Evolutionary conservation across 177 flowering plant genomes (phyloP).

Genomic region (Vitis hybrid): DNA sequence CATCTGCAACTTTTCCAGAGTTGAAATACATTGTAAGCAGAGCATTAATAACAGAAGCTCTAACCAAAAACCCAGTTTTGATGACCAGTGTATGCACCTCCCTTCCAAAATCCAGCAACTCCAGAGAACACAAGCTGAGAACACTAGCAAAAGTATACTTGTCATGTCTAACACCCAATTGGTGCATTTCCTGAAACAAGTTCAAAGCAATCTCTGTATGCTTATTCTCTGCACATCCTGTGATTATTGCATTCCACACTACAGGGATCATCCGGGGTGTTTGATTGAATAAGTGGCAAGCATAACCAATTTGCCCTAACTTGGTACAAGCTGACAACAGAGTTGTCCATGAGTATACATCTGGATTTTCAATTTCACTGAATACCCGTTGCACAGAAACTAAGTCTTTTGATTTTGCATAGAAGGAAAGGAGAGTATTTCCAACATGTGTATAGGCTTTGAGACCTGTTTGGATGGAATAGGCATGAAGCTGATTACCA

Average conservation of each 20-base stretch:
- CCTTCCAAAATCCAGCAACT: constrained; percentile 38
- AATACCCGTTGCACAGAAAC: constrained; percentile 42
- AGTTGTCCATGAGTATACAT: constrained; percentile 65
- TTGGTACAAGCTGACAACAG: constrained; percentile 49
- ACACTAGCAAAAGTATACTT: constrained; percentile 54
- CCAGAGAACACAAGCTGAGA: constrained; percentile 43
- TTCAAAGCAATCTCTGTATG: constrained; percentile 28
- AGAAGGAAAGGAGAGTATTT: constrained; percentile 58
- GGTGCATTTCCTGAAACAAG: constrained; percentile 45
- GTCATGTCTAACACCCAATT: constrained; percentile 44
- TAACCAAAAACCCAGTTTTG: constrained; percentile 44
- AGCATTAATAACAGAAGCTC: constrained; percentile 57
- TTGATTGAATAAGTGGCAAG: constrained; percentile 38
- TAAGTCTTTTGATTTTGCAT: constrained; percentile 41
- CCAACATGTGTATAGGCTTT: constrained; percentile 40
- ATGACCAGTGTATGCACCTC: constrained; percentile 51
- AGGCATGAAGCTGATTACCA: constrained; percentile 57
- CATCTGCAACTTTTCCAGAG: constrained; percentile 30
- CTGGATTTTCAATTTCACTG: constrained; percentile 49
- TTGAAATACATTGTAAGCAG: constrained; percentile 61
- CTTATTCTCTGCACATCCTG: constrained; percentile 49
- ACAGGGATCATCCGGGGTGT: constrained; percentile 36
- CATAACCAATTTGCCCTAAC: constrained; percentile 39
- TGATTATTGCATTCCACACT: constrained; percentile 58
- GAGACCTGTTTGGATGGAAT: constrained; percentile 38